phyloP scores from a whole-genome alignment of 1,139 yeast genomes.

The Yamadazyma siamensis region DNA sequence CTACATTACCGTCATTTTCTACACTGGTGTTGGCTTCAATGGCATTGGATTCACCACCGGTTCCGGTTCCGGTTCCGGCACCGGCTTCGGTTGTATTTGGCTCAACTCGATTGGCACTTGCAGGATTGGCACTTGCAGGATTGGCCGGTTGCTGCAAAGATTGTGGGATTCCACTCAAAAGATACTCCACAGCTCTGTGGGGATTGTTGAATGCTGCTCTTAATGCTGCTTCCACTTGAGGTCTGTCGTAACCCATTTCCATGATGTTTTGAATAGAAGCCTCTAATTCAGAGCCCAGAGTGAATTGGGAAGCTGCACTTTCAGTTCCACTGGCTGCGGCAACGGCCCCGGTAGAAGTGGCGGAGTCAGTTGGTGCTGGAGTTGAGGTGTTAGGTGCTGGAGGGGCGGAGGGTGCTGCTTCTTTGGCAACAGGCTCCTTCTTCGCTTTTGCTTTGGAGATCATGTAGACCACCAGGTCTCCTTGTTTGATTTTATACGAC shows the following conservation, averaged over 20 bases:
- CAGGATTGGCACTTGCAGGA: constrained; percentile 15
- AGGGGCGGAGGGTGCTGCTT: constrained; percentile 19
- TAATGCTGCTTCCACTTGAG: constrained; percentile 84
- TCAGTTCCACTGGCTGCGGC: constrained; percentile 19
- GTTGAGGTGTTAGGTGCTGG: constrained; percentile 13
- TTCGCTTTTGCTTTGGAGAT: constrained; percentile 53
- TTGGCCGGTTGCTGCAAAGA: constrained; percentile 35
- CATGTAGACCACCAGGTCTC: constrained; percentile 92
- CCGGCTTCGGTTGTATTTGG: constrained; percentile 19
- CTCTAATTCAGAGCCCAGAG: constrained; percentile 65
- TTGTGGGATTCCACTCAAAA: constrained; percentile 88
- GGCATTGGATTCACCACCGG: constrained; percentile 17
- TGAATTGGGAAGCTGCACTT: constrained; percentile 40
- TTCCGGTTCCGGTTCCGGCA: constrained; percentile 15
- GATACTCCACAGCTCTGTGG: constrained; percentile 95
- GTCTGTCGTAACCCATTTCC: constrained; percentile 95
- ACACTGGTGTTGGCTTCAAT: constrained; percentile 16
- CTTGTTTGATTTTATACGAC: constrained; percentile 75
- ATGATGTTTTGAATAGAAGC: constrained; percentile 73
- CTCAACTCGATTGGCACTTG: too few relatives aligned
- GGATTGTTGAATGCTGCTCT: constrained; percentile 97
- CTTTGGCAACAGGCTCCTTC: constrained; percentile 7
- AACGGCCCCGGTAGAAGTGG: constrained; percentile 11
- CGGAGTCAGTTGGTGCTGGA: constrained; percentile 8
- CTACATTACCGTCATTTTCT: constrained; percentile 39